Percentiles rank a stretch among this genome's conserved stretches.
Conservation (phyloP, 352 stramenopile species). For the Pythium coloratum region DNA sequence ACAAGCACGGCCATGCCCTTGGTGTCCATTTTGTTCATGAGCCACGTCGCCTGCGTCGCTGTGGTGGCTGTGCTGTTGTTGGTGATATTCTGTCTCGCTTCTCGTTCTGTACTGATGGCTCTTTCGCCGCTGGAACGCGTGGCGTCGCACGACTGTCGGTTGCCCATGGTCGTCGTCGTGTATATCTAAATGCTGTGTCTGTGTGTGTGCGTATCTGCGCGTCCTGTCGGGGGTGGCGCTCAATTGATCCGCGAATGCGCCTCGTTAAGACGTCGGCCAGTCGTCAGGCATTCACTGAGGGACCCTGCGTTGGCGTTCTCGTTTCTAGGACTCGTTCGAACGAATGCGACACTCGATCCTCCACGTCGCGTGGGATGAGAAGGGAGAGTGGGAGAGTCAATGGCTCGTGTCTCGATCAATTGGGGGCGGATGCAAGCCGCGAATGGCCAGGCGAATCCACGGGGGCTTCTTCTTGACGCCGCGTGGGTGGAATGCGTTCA, state of each 20-base stretch:
- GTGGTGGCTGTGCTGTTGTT: background rate
- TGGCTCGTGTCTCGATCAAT: background rate
- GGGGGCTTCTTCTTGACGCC: background rate
- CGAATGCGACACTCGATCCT: constrained; percentile 1
- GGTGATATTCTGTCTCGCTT: background rate
- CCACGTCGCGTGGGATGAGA: constrained; percentile 1
- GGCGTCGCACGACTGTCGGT: background rate
- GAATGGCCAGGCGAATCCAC: background rate
- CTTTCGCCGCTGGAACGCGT: background rate
- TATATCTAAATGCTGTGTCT: background rate
- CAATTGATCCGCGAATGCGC: constrained; percentile 1
- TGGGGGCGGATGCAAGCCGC: background rate
- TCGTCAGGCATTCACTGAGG: background rate
- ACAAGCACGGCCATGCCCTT: constrained; percentile 5
- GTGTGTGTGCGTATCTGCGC: background rate
- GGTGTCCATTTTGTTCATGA: constrained; percentile 18
- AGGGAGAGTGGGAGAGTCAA: background rate
- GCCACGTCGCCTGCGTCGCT: constrained; percentile 1
- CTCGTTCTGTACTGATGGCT: background rate
- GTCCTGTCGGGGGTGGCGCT: background rate
- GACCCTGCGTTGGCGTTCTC: background rate
- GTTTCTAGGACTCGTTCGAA: background rate
- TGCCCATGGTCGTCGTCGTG: background rate
- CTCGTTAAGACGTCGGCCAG: background rate
- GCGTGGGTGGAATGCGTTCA: constrained; percentile 3